Percentiles rank a stretch among this genome's conserved stretches.
These are phyloP conservation scores for Gossypium thurberi DNA, from an alignment of 345 rosid species.

Conservation along the genomic window DNA sequence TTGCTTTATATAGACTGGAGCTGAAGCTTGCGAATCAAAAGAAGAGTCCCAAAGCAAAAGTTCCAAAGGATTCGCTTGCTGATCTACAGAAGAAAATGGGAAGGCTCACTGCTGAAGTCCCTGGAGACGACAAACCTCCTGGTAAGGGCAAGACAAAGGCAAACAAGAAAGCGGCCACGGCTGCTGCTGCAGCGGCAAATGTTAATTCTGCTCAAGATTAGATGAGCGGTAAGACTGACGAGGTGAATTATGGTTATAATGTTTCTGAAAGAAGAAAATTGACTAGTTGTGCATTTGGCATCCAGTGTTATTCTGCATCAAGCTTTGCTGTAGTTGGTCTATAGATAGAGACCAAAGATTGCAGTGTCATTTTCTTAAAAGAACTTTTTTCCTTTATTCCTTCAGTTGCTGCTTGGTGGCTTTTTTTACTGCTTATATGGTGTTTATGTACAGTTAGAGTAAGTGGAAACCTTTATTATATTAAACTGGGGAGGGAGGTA, in stretches of 20 bases:
- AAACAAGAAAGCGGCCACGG: background rate
- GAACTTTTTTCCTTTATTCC: background rate
- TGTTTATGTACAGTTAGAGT: background rate
- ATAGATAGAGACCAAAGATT: background rate
- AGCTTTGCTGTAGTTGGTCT: background rate
- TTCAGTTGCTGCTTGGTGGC: background rate
- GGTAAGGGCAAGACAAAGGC: constrained; percentile 28
- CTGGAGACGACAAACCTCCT: constrained; percentile 36
- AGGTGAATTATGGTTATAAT: constrained; percentile 8
- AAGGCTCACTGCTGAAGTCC: constrained; percentile 59
- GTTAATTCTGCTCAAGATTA: constrained; percentile 13
- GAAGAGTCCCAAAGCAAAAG: constrained; percentile 63
- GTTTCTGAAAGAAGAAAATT: constrained; percentile 6
- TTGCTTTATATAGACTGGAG: constrained; percentile 66
- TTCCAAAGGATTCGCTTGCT: constrained; percentile 53
- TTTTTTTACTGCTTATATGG: constrained; percentile 5
- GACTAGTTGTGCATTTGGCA: background rate
- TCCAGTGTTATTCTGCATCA: background rate
- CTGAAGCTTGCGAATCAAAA: constrained; percentile 47
- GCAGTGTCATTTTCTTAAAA: background rate
- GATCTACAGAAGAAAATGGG: constrained; percentile 82
- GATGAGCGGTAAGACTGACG: constrained; percentile 8
- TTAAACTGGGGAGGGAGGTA: background rate
- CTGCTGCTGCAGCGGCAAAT: constrained; percentile 7
- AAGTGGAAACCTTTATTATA: background rate